phyloP scores from a whole-genome alignment of 192 early-diverging fungal genomes.

The Podila clonocystis region DNA sequence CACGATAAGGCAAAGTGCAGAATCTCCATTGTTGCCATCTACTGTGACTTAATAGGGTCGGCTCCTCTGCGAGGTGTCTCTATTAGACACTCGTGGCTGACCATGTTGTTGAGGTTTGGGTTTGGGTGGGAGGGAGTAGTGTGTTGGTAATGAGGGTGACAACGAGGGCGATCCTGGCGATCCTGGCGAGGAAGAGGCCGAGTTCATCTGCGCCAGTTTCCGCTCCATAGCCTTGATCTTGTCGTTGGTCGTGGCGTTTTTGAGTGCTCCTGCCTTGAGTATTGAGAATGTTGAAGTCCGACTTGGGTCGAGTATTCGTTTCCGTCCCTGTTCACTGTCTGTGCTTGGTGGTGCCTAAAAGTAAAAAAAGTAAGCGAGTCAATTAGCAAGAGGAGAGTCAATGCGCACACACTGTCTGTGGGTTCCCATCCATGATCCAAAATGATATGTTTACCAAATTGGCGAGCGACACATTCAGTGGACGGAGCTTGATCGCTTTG shows the following conservation, averaged over 20 bases:
- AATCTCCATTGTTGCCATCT: background rate
- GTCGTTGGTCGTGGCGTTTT: constrained; percentile 64
- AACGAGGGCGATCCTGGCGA: background rate
- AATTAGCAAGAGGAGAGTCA: background rate
- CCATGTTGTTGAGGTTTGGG: constrained; percentile 5
- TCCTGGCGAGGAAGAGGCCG: background rate
- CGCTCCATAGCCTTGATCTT: constrained; percentile 75
- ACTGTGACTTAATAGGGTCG: background rate
- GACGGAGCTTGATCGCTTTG: constrained; percentile 60
- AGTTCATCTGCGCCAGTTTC: constrained; percentile 64
- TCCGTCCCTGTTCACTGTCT: constrained; percentile 49
- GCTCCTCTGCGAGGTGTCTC: background rate
- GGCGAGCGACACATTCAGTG: constrained; percentile 70
- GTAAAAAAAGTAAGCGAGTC: background rate
- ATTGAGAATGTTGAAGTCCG: constrained; percentile 57
- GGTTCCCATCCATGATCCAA: background rate
- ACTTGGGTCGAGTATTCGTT: constrained; percentile 39
- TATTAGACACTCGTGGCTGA: background rate
- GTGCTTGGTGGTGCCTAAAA: constrained; percentile 53
- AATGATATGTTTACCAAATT: constrained; percentile 54
- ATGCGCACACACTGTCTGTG: background rate
- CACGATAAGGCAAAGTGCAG: background rate
- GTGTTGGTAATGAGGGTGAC: background rate
- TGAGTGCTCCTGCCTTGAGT: constrained; percentile 57
- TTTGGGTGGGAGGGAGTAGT: constrained; percentile 25